phyloP scores from a whole-genome alignment of 2,329 filamentous ascomycete species.

The Remersonia thermophila region DNA sequence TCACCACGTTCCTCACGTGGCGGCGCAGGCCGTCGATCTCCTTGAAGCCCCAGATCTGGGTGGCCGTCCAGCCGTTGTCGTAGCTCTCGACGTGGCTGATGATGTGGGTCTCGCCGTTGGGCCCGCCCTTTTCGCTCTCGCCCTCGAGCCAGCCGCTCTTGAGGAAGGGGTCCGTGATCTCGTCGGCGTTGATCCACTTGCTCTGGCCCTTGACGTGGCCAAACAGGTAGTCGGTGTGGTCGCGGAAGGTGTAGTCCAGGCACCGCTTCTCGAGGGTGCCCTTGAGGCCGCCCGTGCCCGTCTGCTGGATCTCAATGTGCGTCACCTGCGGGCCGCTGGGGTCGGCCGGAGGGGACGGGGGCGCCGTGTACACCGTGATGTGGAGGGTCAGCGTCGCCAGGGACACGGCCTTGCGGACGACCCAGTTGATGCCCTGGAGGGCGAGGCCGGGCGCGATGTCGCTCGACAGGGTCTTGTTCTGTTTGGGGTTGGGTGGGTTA shows the following conservation, averaged over 20 bases:
- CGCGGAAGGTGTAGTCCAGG: slow-evolving; percentile 40
- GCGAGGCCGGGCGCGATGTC: slow-evolving; percentile 54
- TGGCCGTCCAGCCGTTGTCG: slow-evolving; percentile 41
- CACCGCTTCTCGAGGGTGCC: slow-evolving; percentile 47
- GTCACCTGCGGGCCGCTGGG: slow-evolving; percentile 22
- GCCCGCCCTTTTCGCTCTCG: slow-evolving; percentile 35
- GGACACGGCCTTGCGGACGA: slow-evolving; percentile 59
- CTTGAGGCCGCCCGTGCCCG: slow-evolving; percentile 56
- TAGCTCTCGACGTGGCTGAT: slow-evolving; percentile 48
- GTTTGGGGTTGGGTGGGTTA: slow-evolving; percentile 5
- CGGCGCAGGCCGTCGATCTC: slow-evolving; percentile 37
- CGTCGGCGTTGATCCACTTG: slow-evolving; percentile 34
- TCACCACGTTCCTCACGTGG: slow-evolving; percentile 40
- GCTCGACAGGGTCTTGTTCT: slow-evolving; percentile 69
- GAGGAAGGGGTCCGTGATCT: slow-evolving; percentile 44
- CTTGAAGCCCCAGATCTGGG: slow-evolving; percentile 51
- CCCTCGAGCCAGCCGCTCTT: slow-evolving; percentile 48
- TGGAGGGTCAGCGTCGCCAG: slow-evolving; percentile 57
- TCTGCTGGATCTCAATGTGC: slow-evolving; percentile 63
- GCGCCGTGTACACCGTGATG: slow-evolving; percentile 41
- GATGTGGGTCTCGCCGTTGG: slow-evolving; percentile 50
- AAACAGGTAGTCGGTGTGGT: slow-evolving; percentile 70
- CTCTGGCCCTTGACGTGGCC: slow-evolving; percentile 54
- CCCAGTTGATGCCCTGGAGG: slow-evolving; percentile 60
- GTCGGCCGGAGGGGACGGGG: slow-evolving; percentile 26